Base-by-base conservation (phyloP, 441 rosid species). In the Eutrema salsugineum region DNA sequence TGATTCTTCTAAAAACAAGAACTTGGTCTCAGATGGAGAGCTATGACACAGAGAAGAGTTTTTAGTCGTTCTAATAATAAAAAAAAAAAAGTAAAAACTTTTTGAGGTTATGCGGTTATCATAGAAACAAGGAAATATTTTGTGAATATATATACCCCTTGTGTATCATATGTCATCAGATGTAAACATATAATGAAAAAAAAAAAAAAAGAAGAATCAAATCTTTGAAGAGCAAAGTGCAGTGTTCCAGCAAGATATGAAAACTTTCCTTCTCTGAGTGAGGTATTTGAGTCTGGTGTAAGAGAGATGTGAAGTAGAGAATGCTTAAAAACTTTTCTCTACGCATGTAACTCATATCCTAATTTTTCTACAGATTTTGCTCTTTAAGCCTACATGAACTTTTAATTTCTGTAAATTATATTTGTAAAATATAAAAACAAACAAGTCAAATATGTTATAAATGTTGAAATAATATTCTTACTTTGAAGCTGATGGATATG, bases 1-100 rank as follows among this genome's bases (percentile, higher is more conserved):
- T 16, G 70, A 47, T 17, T 38, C 58, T 54, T 63, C 80, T 40
- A 30, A 66, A 59, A 69, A 75, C 70, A 59, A 47, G 66, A 73
- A 73, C 60, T 24, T 59, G 67, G 67, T 2, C 22, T 20, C 69
- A 33, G 73, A 67, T 65, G 77, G 54, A 39, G 78, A 71, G 71
- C 66, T 57, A 65, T 77, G 75, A 69, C 47, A 62, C 38, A 5
- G 7, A 68, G 43, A 54, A 68, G 74, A 47, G 65, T 62, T 68
- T 68, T 73, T 16, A 66, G 20, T 53, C 3, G 9, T 67, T 22
- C 24, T 22, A 22, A 22, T 22, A 22, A 22, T 2, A 42, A 60
- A 68, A 22, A 22, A 2, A 22, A 22, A 24, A 42, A 60, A 68
- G 36, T 44, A 28, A 47, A 6, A 36, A 11, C 42, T 5, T 47